Conservation (phyloP, 805 yeast genomes). For the Kuraishia hungarica region DNA sequence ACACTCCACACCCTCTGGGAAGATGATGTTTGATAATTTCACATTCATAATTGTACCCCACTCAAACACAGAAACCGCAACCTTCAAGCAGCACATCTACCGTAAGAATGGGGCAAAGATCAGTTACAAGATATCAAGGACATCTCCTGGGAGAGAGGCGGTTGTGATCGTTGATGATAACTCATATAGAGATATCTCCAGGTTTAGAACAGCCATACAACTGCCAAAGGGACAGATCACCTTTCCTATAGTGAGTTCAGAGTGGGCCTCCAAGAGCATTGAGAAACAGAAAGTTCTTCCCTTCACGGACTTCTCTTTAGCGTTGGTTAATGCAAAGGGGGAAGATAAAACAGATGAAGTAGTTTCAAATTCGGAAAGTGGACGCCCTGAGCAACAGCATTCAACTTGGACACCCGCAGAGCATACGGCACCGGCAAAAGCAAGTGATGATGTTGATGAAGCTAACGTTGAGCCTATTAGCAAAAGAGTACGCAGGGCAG, state of each 20-base stretch:
- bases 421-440: neutral
- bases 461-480: neutral
- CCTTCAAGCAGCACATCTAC: slow-evolving; percentile 15
- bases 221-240: neutral
- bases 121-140: slow-evolving; percentile 1
- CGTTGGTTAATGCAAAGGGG: neutral
- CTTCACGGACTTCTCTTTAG: neutral
- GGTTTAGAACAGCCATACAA: neutral
- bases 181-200: neutral
- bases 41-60: slow-evolving; percentile 1
- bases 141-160: neutral
- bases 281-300: neutral
- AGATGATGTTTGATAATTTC: neutral
- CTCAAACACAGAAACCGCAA: slow-evolving; percentile 7
- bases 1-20: too few relatives aligned
- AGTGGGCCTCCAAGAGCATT: neutral
- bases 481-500: neutral
- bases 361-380: neutral
- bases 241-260: slow-evolving; percentile 1
- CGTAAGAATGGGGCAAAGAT: slow-evolving; percentile 18
- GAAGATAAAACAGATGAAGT: neutral
- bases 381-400: neutral
- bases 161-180: neutral
- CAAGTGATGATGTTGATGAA: neutral
- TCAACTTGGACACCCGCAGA: neutral